Conservation (phyloP, 768 basidiomycete genomes). For the Phylloporus arenicola region DNA sequence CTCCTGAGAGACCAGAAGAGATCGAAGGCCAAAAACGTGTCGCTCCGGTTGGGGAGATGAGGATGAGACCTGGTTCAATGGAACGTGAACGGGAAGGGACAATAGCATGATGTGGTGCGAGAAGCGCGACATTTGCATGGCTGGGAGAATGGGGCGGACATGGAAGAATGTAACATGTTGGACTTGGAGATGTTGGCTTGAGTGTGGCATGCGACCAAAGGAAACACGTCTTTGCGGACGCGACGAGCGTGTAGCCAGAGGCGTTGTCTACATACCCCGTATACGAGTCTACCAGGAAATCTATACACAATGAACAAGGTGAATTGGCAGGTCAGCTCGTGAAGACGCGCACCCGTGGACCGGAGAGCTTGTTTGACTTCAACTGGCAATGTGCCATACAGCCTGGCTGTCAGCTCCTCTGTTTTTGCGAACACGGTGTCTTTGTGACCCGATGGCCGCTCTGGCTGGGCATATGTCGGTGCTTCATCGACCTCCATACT, state of each 20-base stretch:
- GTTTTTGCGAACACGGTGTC: constrained; percentile 62
- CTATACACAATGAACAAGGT: constrained; percentile 33
- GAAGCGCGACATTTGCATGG: constrained; percentile 45
- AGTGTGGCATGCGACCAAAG: constrained; percentile 79
- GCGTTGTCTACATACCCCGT: constrained; percentile 65
- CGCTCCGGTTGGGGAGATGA: constrained; percentile 65
- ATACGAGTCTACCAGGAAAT: constrained; percentile 63
- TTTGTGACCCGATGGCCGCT: constrained; percentile 31
- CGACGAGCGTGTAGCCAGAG: constrained; percentile 71
- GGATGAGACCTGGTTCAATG: constrained; percentile 78
- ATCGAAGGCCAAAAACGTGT: constrained; percentile 88
- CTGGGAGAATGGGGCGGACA: constrained; percentile 49
- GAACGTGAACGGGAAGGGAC: constrained; percentile 52
- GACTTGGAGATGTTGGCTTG: constrained; percentile 48
- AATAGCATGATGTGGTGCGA: constrained; percentile 45
- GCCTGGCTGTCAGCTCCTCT: constrained; percentile 58
- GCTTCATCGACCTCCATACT: constrained; percentile 68
- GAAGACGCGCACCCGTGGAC: constrained; percentile 47
- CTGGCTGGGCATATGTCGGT: constrained; percentile 30
- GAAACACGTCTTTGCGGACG: constrained; percentile 69
- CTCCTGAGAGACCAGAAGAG: constrained; percentile 76
- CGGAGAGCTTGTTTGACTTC: constrained; percentile 71
- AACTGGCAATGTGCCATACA: constrained; percentile 65
- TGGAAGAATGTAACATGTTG: constrained; percentile 79
- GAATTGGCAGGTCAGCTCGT: neutral